Percentiles rank a stretch among this genome's conserved stretches.
These are phyloP conservation scores for Scytalidium lignicola DNA, from an alignment of 2,329 filamentous ascomycete species.

Conservation along the genomic window DNA sequence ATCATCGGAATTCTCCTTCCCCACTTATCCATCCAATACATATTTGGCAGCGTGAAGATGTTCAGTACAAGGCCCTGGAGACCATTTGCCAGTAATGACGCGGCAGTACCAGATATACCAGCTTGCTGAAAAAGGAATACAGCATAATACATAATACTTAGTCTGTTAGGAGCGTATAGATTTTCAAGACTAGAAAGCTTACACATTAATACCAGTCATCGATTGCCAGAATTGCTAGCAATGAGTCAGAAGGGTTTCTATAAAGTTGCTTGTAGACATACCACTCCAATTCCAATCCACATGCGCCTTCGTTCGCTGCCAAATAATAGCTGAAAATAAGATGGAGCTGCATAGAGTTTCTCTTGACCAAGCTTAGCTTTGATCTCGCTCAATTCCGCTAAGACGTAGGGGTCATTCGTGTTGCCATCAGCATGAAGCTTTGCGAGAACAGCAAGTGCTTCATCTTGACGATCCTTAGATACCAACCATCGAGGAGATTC, in stretches of 20 bases:
- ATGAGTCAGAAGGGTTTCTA: no score
- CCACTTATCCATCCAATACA: constrained; percentile 27
- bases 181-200: background rate
- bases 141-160: constrained; percentile 26
- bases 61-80: constrained; percentile 25
- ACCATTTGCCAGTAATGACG: constrained; percentile 25
- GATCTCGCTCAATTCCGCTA: background rate
- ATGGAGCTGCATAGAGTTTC: constrained; percentile 12
- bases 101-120: constrained; percentile 16
- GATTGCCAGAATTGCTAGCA: constrained; percentile 19
- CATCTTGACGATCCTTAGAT: constrained; percentile 45
- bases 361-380: background rate
- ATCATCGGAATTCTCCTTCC: constrained; percentile 24
- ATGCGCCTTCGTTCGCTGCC: constrained; percentile 15
- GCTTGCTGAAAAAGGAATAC: constrained; percentile 27
- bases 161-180: background rate
- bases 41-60: constrained; percentile 24
- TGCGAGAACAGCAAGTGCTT: constrained; percentile 48
- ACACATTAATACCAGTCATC: constrained; percentile 21
- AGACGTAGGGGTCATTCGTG: background rate
- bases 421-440: constrained; percentile 34
- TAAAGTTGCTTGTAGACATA: constrained; percentile 5
- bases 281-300: constrained; percentile 22
- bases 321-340: constrained; percentile 14
- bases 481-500: constrained; percentile 41